Evolutionary conservation across 2,329 filamentous ascomycete genomes (phyloP).

Genomic region (Colletotrichum limetticola): DNA sequence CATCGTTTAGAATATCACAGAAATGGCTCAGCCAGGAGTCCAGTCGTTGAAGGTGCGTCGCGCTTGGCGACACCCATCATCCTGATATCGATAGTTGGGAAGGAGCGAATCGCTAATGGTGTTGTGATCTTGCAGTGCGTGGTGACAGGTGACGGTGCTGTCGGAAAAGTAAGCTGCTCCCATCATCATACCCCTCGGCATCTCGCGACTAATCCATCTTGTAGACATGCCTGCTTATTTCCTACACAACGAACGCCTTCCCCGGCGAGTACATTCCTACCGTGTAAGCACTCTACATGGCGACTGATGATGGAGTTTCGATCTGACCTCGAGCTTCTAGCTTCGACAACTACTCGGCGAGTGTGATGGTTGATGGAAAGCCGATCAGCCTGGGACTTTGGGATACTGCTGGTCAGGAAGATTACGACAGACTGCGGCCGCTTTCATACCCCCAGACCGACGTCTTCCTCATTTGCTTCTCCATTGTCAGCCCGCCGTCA

Average conservation of each 20-base stretch:
- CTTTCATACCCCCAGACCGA: conserved; percentile 98
- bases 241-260: conserved; percentile 99
- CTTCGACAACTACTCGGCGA: conserved; percentile 99
- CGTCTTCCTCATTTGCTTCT: conserved; percentile 98
- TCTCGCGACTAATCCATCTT: conserved; percentile 35
- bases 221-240: conserved; percentile 98
- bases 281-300: conserved; percentile 70
- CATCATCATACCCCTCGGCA: conserved; percentile 33
- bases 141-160: conserved; percentile 98
- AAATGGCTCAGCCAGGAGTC: conserved; percentile 86
- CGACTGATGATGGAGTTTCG: background rate
- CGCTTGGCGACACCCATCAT: conserved; percentile 19
- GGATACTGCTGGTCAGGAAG: conserved; percentile 99
- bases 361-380: conserved; percentile 98
- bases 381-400: conserved; percentile 96
- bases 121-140: conserved; percentile 75
- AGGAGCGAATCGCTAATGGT: conserved; percentile 5
- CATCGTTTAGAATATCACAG: background rate
- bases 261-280: conserved; percentile 99
- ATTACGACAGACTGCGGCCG: conserved; percentile 94
- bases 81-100: background rate
- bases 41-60: conserved; percentile 87
- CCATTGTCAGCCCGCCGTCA: conserved; percentile 95
- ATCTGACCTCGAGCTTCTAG: conserved; percentile 54
- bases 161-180: conserved; percentile 83